Percentiles rank a stretch among this genome's conserved stretches.
Conservation (phyloP, 2,329 filamentous ascomycete genomes). For the Fonsecaea pedrosoi region DNA sequence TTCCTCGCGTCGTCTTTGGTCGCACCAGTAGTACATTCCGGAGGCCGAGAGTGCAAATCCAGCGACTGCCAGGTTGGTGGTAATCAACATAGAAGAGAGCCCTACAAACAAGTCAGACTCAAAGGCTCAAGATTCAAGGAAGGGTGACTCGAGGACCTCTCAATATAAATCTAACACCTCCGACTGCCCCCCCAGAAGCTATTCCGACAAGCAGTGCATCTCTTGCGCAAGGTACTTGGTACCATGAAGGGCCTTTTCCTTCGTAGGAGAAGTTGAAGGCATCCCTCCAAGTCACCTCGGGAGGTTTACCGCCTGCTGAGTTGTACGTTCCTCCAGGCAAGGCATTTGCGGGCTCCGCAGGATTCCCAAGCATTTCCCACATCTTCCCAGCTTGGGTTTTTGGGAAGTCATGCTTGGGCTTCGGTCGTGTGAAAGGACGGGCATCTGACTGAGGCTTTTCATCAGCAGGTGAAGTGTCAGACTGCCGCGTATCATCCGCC, state of each 20-base stretch:
- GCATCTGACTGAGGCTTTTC: slow-evolving; percentile 22
- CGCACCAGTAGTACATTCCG: slow-evolving; percentile 82
- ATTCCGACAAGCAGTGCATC: slow-evolving; percentile 86
- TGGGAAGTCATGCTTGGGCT: slow-evolving; percentile 51
- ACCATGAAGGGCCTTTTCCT: slow-evolving; percentile 73
- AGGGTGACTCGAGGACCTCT: slow-evolving; percentile 64
- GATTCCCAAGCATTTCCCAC: slow-evolving; percentile 56
- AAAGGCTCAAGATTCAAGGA: slow-evolving; percentile 24
- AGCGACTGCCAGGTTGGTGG: slow-evolving; percentile 83
- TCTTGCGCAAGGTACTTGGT: slow-evolving; percentile 82
- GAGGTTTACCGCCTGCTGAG: slow-evolving; percentile 64
- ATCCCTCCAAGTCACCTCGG: slow-evolving; percentile 51
- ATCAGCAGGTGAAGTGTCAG: slow-evolving; percentile 22
- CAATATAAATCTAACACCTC: slow-evolving; percentile 74
- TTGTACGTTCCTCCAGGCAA: slow-evolving; percentile 64
- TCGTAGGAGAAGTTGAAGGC: slow-evolving; percentile 61
- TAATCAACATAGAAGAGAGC: slow-evolving; percentile 24
- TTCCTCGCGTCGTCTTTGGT: slow-evolving; percentile 75
- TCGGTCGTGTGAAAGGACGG: slow-evolving; percentile 33
- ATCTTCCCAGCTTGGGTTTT: slow-evolving; percentile 56
- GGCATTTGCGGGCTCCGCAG: slow-evolving; percentile 59
- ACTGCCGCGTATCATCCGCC: slow-evolving; percentile 50
- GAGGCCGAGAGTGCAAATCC: slow-evolving; percentile 74
- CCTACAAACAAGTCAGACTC: slow-evolving; percentile 23
- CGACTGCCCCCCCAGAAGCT: slow-evolving; percentile 75